Evolutionary conservation across 2,329 filamentous ascomycete genomes (phyloP).

Genomic region (Clonostachys rosea): DNA sequence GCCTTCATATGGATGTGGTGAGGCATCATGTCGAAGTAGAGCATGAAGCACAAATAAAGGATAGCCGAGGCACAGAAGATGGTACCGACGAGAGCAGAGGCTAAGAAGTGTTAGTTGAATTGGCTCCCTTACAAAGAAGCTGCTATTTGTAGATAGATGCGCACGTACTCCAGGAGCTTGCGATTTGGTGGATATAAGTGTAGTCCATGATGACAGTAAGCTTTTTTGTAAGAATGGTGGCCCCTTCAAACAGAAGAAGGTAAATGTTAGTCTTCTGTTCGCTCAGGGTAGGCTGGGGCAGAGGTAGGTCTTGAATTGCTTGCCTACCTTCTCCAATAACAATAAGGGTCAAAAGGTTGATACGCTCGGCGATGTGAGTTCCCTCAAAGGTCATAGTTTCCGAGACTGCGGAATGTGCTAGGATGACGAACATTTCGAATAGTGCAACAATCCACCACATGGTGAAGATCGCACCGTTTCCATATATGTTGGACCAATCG

Average conservation of each 20-base stretch:
- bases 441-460: constrained; percentile 2
- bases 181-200: too few species aligned
- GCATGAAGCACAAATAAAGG: constrained; percentile 1
- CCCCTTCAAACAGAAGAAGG: too few species aligned
- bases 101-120: too few species aligned
- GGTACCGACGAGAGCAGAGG: constrained; percentile 3
- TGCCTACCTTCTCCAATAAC: constrained; percentile 4
- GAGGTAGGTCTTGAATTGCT: background rate
- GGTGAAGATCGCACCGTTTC: background rate
- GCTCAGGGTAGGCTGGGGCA: too few species aligned
- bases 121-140: too few species aligned
- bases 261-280: too few species aligned
- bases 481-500: background rate
- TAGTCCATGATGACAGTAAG: too few species aligned
- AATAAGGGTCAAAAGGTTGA: constrained; percentile 5
- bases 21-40: too few species aligned
- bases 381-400: constrained; percentile 5
- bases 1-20: too few species aligned
- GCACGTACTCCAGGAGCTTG: too few species aligned
- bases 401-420: background rate
- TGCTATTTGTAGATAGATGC: too few species aligned
- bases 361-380: constrained; percentile 5
- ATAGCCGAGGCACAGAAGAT: constrained; percentile 3
- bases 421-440: background rate
- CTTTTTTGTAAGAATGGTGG: too few species aligned